Conservation (phyloP, 1,284 basidiomycete species). For the Tilletia walkeri region DNA sequence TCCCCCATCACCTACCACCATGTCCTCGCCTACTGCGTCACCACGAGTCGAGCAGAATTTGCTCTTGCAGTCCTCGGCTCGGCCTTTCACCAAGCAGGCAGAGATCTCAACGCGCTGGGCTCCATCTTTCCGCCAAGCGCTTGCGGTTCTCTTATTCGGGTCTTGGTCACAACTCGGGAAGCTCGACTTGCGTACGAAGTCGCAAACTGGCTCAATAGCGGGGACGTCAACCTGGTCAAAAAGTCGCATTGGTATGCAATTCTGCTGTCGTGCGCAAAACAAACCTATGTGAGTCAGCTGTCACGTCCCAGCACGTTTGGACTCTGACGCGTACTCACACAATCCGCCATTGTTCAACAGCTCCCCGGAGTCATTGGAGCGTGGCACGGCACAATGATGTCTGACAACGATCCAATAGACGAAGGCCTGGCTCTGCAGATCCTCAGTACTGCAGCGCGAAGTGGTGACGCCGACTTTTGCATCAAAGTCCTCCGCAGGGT, state of each 20-base stretch:
- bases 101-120: constrained; percentile 23
- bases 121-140: background rate
- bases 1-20: constrained; percentile 35
- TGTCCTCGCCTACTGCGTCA: constrained; percentile 31
- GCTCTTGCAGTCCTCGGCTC: constrained; percentile 32
- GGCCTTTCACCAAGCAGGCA: constrained; percentile 24
- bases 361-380: constrained; percentile 37
- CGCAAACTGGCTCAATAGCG: constrained; percentile 28
- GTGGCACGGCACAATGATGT: constrained; percentile 32
- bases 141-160: constrained; percentile 21
- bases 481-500: constrained; percentile 23
- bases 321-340: too few species aligned
- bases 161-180: constrained; percentile 31
- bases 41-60: constrained; percentile 36
- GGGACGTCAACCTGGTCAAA: constrained; percentile 11
- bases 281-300: constrained; percentile 15
- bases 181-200: constrained; percentile 37
- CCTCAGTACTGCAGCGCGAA: constrained; percentile 34
- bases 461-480: constrained; percentile 31
- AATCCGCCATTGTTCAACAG: constrained; percentile 14
- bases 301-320: too few species aligned
- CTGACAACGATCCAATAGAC: constrained; percentile 30
- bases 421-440: constrained; percentile 35
- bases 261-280: constrained; percentile 36
- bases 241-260: constrained; percentile 38